These are phyloP conservation scores for Fusarium brevicatenulatum DNA, from an alignment of 2,329 filamentous ascomycete genomes.

Conservation along the genomic window DNA sequence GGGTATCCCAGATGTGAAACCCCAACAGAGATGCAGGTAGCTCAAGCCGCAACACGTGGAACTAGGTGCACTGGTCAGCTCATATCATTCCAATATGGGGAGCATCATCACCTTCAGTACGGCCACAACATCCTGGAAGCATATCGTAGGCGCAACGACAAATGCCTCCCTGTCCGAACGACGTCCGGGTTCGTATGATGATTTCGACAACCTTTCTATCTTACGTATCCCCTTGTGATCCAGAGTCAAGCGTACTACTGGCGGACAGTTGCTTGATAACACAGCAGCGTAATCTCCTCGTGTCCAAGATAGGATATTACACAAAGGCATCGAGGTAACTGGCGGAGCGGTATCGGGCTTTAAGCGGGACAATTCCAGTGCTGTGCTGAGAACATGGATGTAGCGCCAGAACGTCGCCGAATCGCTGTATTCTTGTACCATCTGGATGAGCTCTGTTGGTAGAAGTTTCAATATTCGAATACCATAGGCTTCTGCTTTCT, in stretches of 20 bases:
- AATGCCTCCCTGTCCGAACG: slow-evolving; percentile 7
- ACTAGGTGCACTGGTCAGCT: not conserved
- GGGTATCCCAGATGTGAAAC: slow-evolving; percentile 19
- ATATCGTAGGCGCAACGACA: not conserved
- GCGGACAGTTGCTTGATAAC: not conserved
- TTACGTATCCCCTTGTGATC: slow-evolving; percentile 4
- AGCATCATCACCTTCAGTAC: not conserved
- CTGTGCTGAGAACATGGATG: slow-evolving; percentile 1
- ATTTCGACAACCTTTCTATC: not conserved
- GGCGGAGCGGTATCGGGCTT: not conserved
- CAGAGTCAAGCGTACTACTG: slow-evolving; percentile 1
- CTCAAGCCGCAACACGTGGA: slow-evolving; percentile 1
- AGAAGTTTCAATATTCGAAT: not conserved
- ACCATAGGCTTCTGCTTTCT: not conserved
- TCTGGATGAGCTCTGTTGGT: slow-evolving; percentile 6
- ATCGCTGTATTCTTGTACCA: slow-evolving; percentile 4
- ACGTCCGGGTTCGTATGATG: not conserved
- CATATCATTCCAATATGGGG: too few relatives aligned
- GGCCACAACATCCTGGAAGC: not conserved
- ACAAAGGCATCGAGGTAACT: not conserved
- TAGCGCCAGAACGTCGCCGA: slow-evolving; percentile 9
- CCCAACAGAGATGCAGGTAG: not conserved
- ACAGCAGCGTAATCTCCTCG: not conserved
- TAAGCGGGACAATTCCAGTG: not conserved
- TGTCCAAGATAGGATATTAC: slow-evolving; percentile 4